Conservation (phyloP, 345 rosid genomes). For the Salix dunnii region DNA sequence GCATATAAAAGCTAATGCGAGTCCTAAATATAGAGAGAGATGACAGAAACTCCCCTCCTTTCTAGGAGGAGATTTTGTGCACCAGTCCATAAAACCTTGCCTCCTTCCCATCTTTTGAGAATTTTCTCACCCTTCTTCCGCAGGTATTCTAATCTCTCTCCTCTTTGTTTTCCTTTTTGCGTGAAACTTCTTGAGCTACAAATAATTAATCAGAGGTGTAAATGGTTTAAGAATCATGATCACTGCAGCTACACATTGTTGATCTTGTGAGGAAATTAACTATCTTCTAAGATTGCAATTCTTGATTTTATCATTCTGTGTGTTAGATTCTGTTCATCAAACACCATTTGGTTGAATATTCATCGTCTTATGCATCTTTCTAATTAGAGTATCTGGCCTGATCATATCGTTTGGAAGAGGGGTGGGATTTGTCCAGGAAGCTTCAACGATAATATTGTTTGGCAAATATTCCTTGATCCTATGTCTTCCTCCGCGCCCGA, state of each 20-base stretch:
- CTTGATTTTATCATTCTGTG: not conserved
- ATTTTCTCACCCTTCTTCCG: constrained; percentile 14
- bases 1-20: too few species aligned
- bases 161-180: not conserved
- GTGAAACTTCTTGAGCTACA: too few species aligned
- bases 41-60: constrained; percentile 12
- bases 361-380: not conserved
- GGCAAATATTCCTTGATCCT: constrained; percentile 3
- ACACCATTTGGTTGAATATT: not conserved
- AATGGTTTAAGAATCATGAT: not conserved
- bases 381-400: constrained; percentile 6
- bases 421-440: constrained; percentile 22
- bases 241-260: not conserved
- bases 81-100: not conserved
- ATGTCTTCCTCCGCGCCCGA: constrained; percentile 22
- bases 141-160: constrained; percentile 20
- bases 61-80: constrained; percentile 16
- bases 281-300: not conserved
- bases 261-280: not conserved
- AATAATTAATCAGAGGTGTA: not conserved
- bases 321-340: not conserved
- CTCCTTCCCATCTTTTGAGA: constrained; percentile 20
- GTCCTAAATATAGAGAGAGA: not conserved
- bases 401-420: constrained; percentile 16
- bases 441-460: not conserved